These are phyloP conservation scores for Casaregolazyma suthepensis DNA, from an alignment of 1,139 yeast species.

Conservation along the genomic window DNA sequence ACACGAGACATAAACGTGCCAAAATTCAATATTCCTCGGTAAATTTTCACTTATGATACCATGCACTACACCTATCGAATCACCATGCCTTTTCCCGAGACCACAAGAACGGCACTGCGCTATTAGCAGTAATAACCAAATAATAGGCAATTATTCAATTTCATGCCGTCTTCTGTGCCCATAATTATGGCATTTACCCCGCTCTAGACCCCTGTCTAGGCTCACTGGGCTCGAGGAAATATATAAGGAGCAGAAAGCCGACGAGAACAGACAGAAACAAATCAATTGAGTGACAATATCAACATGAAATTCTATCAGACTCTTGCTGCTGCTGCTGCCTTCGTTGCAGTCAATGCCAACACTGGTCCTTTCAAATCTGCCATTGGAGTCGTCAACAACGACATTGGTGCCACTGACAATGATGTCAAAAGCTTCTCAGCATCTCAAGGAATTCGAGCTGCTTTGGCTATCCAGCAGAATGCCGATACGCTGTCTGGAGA, in stretches of 20 bases:
- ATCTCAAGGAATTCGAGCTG: conserved; percentile 15
- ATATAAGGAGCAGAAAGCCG: background rate
- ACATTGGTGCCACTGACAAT: conserved; percentile 14
- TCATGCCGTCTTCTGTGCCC: background rate
- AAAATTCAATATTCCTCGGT: background rate
- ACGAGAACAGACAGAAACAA: no score
- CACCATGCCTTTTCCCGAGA: no score
- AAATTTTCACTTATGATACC: no score
- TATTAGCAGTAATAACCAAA: background rate
- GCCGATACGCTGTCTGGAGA: conserved; percentile 12
- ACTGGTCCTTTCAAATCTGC: conserved; percentile 14
- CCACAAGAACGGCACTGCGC: background rate
- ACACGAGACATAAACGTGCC: background rate
- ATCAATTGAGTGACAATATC: background rate
- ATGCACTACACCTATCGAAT: no score
- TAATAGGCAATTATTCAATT: no score
- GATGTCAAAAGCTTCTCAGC: conserved; percentile 12
- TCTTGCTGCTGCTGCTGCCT: background rate
- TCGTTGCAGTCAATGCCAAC: conserved; percentile 7
- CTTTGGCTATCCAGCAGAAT: conserved; percentile 14
- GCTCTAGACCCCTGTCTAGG: background rate
- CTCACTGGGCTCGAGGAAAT: background rate
- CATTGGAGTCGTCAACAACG: conserved; percentile 12
- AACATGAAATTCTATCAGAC: background rate
- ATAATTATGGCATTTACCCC: background rate